These are phyloP conservation scores for Colletotrichum sublineola DNA, from an alignment of 2,329 filamentous ascomycete genomes.

Conservation along the genomic window DNA sequence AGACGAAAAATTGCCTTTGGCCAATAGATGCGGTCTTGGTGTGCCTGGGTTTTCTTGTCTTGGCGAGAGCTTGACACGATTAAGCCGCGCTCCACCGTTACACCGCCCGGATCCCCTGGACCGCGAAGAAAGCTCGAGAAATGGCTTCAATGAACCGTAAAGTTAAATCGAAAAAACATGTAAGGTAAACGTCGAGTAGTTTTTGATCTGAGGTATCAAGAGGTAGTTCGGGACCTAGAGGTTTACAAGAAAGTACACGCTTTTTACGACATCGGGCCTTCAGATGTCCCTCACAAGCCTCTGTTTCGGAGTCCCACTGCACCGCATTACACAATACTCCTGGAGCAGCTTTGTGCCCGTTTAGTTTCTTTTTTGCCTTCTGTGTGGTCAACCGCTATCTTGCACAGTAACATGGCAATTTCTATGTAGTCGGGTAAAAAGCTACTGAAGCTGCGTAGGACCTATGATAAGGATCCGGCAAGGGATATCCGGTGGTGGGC, in stretches of 20 bases:
- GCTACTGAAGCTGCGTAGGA: background rate
- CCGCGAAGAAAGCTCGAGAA: no score
- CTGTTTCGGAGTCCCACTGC: no score
- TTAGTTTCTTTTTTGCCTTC: slow-evolving; percentile 7
- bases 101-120: slow-evolving; percentile 8
- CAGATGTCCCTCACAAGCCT: no score
- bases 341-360: background rate
- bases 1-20: slow-evolving; percentile 15
- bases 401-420: background rate
- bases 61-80: slow-evolving; percentile 21
- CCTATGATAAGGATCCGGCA: background rate
- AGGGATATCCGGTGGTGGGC: background rate
- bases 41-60: slow-evolving; percentile 6
- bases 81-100: slow-evolving; percentile 1
- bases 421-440: background rate
- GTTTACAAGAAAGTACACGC: background rate
- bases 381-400: no score
- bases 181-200: background rate
- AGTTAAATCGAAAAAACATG: background rate
- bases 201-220: background rate
- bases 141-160: background rate
- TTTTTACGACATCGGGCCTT: slow-evolving; percentile 17
- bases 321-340: slow-evolving; percentile 21
- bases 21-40: slow-evolving; percentile 28
- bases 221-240: background rate